Base-by-base conservation (phyloP, 805 yeast species). In the Brettanomyces naardenensis region DNA sequence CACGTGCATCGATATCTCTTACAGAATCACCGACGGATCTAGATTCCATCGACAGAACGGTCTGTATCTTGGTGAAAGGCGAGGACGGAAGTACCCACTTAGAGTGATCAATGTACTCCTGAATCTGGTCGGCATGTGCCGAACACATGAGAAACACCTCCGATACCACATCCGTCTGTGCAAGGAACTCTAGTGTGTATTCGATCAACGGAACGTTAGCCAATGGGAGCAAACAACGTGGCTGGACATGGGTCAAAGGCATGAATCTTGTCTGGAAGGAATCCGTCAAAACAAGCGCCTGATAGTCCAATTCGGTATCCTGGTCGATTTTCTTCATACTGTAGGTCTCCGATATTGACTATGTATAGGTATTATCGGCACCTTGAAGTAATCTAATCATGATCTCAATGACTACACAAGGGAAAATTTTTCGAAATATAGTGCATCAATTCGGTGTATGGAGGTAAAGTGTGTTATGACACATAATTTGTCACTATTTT, bases 1-100 rank as follows among this genome's bases (percentile, higher is more conserved):
- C 96, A 49, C 95, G 70, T 43, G 85, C 80, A 58, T 92, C 98
- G 41, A 92, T 65, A 54, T 90, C 97, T 58, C 98, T 73, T 95
- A 92, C 85, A 17, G 95, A 94, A 62, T 92, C 98, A 47, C 98
- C 98, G 9, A 90, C 95, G 20, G 95, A 84, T 58, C 89, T 66
- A 9, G 92, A 79, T 58, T 90, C 96, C 34, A 87, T 75, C 19
- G 94, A 77, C 69, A 84, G 73, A 37, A 90, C 75, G 3, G 95
- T 82, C 34, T 77, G 74, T 32, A 92, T 72, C 44, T 75, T 75
- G 39, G 74, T 73, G 59, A 92, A 90, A 1, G 97, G 95, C 2
- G 95, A 75, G 54, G 79, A 75, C 1, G 77, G 68, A 14, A 66
- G 52, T 23, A 64, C 66, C 92, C 92, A 84, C 53, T 78, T 80